Evolutionary conservation across 345 rosid species (phyloP), one percentile per base, ranked within the genome.

Genomic region (Arabidopsis arenosa): DNA sequence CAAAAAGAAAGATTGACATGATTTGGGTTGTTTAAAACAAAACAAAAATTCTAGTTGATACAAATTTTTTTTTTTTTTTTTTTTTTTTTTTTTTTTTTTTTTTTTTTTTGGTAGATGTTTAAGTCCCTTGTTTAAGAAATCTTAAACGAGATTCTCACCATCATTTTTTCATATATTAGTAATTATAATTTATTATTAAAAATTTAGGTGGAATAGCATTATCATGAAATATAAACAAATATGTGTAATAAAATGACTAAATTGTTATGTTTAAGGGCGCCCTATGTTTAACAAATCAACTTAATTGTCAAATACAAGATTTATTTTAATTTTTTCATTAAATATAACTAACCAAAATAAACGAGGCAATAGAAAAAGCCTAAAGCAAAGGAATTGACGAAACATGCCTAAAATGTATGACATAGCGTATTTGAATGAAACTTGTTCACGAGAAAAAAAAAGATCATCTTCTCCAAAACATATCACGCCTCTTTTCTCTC

Each of bases 381-480:
- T 40, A 63, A 70, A 64, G 67, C 66, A 39, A 65, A 64, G 60
- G 45, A 39, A 14, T n/a, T 15, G 55, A 71, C n/a, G 62, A 39
- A 71, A 65, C 54, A 70, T 44, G 69, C 47, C 63, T 69, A 75
- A 68, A 60, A 57, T 76, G 75, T 69, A 68, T 37, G 66, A 76
- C 60, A 71, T 70, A 70, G 37, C 76, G 76, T 77, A 63, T 77
- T 64, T 65, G 72, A 76, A 76, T 63, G 66, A 53, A 70, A 70
- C 54, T 76, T 70, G 65, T 63, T 70, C 70, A 76, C 80, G 64
- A 70, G 58, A 44, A 69, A 23, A 69, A 23, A 23, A 49, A 62
- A 32, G 7, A 36, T 45, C 76, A 77, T 71, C 72, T 45, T 64
- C 67, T 37, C 8, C 52, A 56, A 47, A 45, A 67, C 45, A 17